Evolutionary conservation across 2,329 filamentous ascomycete species (phyloP).

Genomic region (Aspergillus costaricaensis): DNA sequence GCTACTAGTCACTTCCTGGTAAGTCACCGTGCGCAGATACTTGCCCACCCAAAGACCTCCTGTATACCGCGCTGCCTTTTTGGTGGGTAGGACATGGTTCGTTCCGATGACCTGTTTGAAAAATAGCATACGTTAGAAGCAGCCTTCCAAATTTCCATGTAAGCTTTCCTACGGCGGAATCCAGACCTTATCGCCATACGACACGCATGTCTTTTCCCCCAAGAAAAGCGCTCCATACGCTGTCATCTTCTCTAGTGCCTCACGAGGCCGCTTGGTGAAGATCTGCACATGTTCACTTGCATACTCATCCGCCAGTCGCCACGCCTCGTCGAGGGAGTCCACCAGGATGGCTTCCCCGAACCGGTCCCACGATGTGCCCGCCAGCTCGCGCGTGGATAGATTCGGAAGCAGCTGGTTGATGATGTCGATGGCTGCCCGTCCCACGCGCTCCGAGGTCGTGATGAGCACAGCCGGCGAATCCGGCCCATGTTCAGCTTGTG

Average conservation of each 20-base stretch:
- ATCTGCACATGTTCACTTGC: conserved; percentile 57
- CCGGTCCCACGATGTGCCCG: conserved; percentile 48
- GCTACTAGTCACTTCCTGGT: conserved; percentile 51
- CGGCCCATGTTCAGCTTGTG: conserved; percentile 55
- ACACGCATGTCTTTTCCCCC: conserved; percentile 56
- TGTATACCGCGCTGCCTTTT: conserved; percentile 52
- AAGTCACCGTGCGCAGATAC: conserved; percentile 55
- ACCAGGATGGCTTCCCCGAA: conserved; percentile 52
- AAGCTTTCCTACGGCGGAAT: neutral
- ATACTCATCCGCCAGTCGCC: conserved; percentile 50
- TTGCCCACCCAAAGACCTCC: conserved; percentile 60
- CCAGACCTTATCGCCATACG: conserved; percentile 55
- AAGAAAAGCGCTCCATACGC: conserved; percentile 56
- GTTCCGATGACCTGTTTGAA: conserved; percentile 52
- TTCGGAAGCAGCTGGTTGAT: conserved; percentile 44
- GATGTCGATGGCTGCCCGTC: conserved; percentile 38
- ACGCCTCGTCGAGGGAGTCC: conserved; percentile 47
- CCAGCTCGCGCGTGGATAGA: conserved; percentile 48
- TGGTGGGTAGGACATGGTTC: conserved; percentile 57
- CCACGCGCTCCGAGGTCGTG: conserved; percentile 49
- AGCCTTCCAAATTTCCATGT: too few relatives aligned
- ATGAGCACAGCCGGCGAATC: conserved; percentile 55
- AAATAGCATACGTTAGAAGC: neutral
- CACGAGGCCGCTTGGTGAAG: conserved; percentile 48
- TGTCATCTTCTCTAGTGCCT: conserved; percentile 54